Evolutionary conservation across 331 rosid species (phyloP), one percentile per base, ranked within the genome.

Genomic region (Stylosanthes scabra): DNA sequence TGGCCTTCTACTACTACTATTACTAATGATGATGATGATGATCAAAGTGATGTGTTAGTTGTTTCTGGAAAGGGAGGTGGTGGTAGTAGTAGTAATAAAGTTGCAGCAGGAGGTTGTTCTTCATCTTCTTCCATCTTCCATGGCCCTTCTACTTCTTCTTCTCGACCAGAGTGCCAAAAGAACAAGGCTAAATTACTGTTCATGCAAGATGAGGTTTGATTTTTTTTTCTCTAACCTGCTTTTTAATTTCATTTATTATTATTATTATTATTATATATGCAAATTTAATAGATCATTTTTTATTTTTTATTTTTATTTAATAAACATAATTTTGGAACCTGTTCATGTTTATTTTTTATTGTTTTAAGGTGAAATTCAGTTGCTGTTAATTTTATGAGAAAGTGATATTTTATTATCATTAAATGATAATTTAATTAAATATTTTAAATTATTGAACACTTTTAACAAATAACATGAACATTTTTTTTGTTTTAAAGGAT

Each of bases 191-290:
- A 85, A 74, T 88, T 90, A 8, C 83, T 86, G 37, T 79, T 59
- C 76, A 88, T 90, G 89, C 87, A 83, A 16, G 93, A 90, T 28
- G 97, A 90, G 97, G 97, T 90, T 78, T 61, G 91, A 81, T 74
- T 42, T 42, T 14, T 61, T 44, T 9, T 14, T 7, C 0, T 3
- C 0, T 31, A n/a, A 15, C 66, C 6, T 59, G n/a, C n/a, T 45
- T 49, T 46, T 68, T 20, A 37, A 8, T 20, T 20, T 20, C 25
- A 20, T 20, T 0, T 20, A 20, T 20, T 20, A 20, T n/a, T n/a
- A n/a, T n/a, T n/a, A n/a, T n/a, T n/a, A n/a, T n/a, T n/a, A n/a
- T n/a, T n/a, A n/a, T n/a, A n/a, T n/a, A n/a, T n/a, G n/a, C n/a
- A n/a, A n/a, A n/a, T n/a, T n/a, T n/a, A n/a, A n/a, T n/a, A n/a